phyloP scores from a whole-genome alignment of 306 rosid genomes.

The Lagenaria siceraria region DNA sequence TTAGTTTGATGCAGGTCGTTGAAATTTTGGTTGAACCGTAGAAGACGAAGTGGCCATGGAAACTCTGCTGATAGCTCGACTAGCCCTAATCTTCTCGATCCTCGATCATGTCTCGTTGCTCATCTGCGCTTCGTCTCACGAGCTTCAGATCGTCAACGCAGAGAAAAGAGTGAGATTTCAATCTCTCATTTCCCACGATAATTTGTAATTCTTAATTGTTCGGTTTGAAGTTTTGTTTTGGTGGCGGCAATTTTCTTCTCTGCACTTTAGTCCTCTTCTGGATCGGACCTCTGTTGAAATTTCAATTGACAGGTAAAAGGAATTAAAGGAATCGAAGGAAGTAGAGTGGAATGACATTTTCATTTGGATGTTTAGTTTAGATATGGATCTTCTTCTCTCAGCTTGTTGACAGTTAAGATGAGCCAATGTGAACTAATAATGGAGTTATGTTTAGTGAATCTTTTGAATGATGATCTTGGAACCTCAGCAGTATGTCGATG shows the following conservation, averaged over 20 bases:
- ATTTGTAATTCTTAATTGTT: background rate
- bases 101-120: constrained; percentile 21
- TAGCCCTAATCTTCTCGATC: constrained; percentile 22
- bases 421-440: background rate
- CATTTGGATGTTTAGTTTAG: background rate
- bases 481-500: background rate
- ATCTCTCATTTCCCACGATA: background rate
- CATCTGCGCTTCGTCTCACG: constrained; percentile 26
- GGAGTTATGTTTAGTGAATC: background rate
- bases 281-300: background rate
- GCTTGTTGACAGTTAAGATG: background rate
- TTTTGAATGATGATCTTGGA: background rate
- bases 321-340: background rate
- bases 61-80: constrained; percentile 28
- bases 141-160: constrained; percentile 73
- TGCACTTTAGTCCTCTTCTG: background rate
- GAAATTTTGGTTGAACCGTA: background rate
- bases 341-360: background rate
- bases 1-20: background rate
- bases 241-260: background rate
- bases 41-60: constrained; percentile 39
- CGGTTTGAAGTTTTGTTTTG: background rate
- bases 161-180: constrained; percentile 72
- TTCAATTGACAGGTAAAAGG: background rate
- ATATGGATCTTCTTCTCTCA: background rate